phyloP scores from a whole-genome alignment of 768 basidiomycete genomes.

The Podaxis carcinomalis region DNA sequence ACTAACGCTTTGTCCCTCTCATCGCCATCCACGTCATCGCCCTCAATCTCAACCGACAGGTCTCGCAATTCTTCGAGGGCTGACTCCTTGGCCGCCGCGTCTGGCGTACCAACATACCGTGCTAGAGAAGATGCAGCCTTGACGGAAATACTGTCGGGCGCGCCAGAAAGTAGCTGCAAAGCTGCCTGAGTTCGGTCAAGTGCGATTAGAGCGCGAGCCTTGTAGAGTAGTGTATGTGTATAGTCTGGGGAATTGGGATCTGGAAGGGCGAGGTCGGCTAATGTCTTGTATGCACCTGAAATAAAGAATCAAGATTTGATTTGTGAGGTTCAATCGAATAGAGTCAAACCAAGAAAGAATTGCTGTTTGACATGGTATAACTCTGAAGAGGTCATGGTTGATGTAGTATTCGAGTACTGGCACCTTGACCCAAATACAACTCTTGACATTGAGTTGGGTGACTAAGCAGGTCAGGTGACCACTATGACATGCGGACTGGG shows the following conservation, averaged over 20 bases:
- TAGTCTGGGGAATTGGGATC: constrained; percentile 62
- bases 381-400: constrained; percentile 28
- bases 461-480: constrained; percentile 7
- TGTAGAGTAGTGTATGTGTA: constrained; percentile 62
- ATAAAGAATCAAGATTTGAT: neutral
- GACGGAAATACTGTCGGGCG: constrained; percentile 60
- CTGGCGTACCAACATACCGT: constrained; percentile 50
- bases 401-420: neutral
- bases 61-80: constrained; percentile 82
- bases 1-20: constrained; percentile 71
- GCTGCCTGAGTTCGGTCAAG: constrained; percentile 56
- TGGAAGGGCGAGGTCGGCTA: constrained; percentile 52
- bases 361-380: constrained; percentile 43
- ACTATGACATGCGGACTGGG: neutral
- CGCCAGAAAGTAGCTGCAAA: constrained; percentile 49
- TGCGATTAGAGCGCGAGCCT: constrained; percentile 75
- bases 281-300: constrained; percentile 64
- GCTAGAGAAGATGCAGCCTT: constrained; percentile 74
- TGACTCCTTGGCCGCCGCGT: constrained; percentile 44
- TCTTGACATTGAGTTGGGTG: neutral
- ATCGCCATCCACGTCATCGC: constrained; percentile 65
- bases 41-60: constrained; percentile 81
- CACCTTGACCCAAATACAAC: no score
- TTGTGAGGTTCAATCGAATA: neutral
- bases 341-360: constrained; percentile 58